Base-by-base conservation (phyloP, 352 stramenopile species). In the Phytophthora nicotianae region DNA sequence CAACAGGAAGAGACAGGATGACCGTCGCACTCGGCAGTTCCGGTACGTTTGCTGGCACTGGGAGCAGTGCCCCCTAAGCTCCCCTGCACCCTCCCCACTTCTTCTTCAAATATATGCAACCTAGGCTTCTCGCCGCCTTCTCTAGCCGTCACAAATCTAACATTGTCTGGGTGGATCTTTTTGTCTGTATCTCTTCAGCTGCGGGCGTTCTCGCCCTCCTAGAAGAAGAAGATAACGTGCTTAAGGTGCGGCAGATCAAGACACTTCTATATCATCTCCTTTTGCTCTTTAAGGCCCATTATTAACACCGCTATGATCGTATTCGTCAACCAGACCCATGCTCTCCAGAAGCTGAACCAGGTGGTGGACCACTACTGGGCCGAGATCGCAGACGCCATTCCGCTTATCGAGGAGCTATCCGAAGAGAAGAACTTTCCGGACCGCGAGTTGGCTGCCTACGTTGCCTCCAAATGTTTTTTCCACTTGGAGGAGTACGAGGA, bases 401-500 rank as follows among this genome's bases (percentile, higher is more conserved):
- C 91, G 23, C 64, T 96, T 20, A 98, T 98, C 38, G 95, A 98
- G 72, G 92, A 82, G 42, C 77, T 98, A n/a, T 95, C 88, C 43
- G 95, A 98, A 68, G 90, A 98, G 61, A 87, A 96, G 29, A 67
- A 70, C n/a, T 98, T 98, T 66, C 75, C 88, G 37, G 77, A 96
- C 45, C 86, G 85, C 37, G 88, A 98, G 48, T 78, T 98, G 37
- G 95, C 95, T 11, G 95, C 95, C 13, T 88, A 79, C 29, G 86
- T 98, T 38, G 93, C 94, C 16, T 98, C 92, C 68, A 96, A 91
- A 79, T 97, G 97, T 60, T 99, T 99, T 62, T 99, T 99, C 71
- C 97, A 99, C 72, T 74, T 99, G 38, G 96, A 99, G 65, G 97
- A 99, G 77, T 99, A 99, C 47, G 84, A 95, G 60, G 91, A 98